Evolutionary conservation across 768 basidiomycete genomes (phyloP).

Genomic region (Pleurotus cornucopiae): DNA sequence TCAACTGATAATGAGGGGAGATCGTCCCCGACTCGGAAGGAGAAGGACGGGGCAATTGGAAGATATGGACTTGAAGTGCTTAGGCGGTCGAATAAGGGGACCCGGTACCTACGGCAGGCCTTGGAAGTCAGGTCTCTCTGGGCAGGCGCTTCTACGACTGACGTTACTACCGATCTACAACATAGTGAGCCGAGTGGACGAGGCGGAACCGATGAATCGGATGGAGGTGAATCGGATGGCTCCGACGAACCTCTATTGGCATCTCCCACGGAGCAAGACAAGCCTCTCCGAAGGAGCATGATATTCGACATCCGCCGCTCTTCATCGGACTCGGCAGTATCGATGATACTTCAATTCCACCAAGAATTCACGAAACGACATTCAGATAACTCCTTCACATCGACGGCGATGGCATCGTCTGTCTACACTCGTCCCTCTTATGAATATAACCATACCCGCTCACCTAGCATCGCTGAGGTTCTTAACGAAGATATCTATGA

Average conservation of each 20-base stretch:
- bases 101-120: no score
- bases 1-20: no score
- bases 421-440: background rate
- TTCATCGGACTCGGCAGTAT: background rate
- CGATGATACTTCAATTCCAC: background rate
- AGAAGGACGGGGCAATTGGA: no score
- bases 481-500: no score
- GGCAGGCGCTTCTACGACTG: background rate
- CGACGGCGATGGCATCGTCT: background rate
- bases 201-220: background rate
- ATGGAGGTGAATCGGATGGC: background rate
- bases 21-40: no score
- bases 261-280: background rate
- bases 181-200: background rate
- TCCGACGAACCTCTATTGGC: background rate
- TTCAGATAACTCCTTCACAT: background rate
- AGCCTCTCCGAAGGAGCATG: background rate
- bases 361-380: background rate
- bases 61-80: no score
- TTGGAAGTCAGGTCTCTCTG: no score
- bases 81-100: no score
- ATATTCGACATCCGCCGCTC: slow-evolving; percentile 1
- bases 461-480: no score
- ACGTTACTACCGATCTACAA: background rate
- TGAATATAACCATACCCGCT: background rate